These are phyloP conservation scores for Chrysoporthe deuterocubensis DNA, from an alignment of 2,329 filamentous ascomycete species.

Conservation along the genomic window DNA sequence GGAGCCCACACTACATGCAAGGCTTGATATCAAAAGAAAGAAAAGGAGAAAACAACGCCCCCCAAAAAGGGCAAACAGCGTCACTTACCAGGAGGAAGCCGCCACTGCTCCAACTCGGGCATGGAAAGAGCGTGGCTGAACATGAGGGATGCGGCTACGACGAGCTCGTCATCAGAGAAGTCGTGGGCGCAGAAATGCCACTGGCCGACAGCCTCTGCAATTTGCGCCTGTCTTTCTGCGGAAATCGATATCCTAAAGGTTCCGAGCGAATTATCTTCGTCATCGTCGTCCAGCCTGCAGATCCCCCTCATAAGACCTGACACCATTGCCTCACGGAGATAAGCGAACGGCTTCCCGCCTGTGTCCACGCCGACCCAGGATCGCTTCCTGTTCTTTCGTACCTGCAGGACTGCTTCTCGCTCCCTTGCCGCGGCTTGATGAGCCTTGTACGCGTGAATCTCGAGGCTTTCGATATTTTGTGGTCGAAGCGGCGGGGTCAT, in stretches of 20 bases:
- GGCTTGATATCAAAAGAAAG: slow-evolving; percentile 30
- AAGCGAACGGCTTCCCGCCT: slow-evolving; percentile 84
- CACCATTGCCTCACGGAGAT: slow-evolving; percentile 91
- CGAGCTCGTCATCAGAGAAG: slow-evolving; percentile 86
- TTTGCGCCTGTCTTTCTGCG: slow-evolving; percentile 64
- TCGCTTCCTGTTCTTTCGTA: slow-evolving; percentile 77
- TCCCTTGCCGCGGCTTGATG: slow-evolving; percentile 77
- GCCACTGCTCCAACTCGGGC: slow-evolving; percentile 81
- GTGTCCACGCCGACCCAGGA: slow-evolving; percentile 86
- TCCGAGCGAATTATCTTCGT: slow-evolving; percentile 52
- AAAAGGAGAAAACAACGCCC: slow-evolving; percentile 15
- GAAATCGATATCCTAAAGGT: slow-evolving; percentile 62
- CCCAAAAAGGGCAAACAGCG: slow-evolving; percentile 12
- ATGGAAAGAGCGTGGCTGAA: slow-evolving; percentile 84
- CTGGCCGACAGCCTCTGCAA: slow-evolving; percentile 71
- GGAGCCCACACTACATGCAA: slow-evolving; percentile 16
- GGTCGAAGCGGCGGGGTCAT: slow-evolving; percentile 77
- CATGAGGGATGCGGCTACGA: slow-evolving; percentile 85
- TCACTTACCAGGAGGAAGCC: slow-evolving; percentile 72
- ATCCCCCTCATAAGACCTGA: slow-evolving; percentile 88
- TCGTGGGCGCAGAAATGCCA: slow-evolving; percentile 93
- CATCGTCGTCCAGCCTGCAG: slow-evolving; percentile 69
- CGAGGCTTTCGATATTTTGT: slow-evolving; percentile 74
- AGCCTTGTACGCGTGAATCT: slow-evolving; percentile 82
- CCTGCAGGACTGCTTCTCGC: slow-evolving; percentile 71